A percentile compares a stretch with the other conserved stretches of the same genome.
Evolutionary conservation across 352 stramenopile species (phyloP).

Genomic region (Plasmopara halstedii): DNA sequence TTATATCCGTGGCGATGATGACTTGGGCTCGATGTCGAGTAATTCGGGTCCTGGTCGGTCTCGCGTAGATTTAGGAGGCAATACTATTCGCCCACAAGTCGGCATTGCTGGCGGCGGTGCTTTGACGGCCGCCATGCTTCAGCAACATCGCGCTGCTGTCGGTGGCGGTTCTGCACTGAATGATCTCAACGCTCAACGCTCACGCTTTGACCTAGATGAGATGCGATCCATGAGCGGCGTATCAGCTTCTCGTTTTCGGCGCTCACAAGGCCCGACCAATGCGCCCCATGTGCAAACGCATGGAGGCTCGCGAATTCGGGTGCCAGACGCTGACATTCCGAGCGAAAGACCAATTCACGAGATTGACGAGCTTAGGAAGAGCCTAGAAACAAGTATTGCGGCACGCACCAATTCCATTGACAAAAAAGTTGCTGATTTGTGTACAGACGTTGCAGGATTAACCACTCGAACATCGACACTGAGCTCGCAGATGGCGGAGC

Average conservation of each 20-base stretch:
- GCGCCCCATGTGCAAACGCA: slow-evolving; percentile 17
- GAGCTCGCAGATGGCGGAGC: slow-evolving; percentile 35
- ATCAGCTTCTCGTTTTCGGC: slow-evolving; percentile 16
- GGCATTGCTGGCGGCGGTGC: slow-evolving; percentile 27
- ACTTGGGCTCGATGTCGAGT: slow-evolving; percentile 25
- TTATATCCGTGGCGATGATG: slow-evolving; percentile 16
- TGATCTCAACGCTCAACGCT: slow-evolving; percentile 10
- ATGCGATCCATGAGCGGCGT: slow-evolving; percentile 27
- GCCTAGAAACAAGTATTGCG: slow-evolving; percentile 55
- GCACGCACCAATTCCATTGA: slow-evolving; percentile 47
- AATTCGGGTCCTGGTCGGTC: slow-evolving; percentile 14
- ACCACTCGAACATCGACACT: slow-evolving; percentile 34
- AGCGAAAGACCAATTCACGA: slow-evolving; percentile 37
- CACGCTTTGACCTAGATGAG: slow-evolving; percentile 22
- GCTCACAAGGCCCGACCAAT: slow-evolving; percentile 12
- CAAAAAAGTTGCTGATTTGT: slow-evolving; percentile 55
- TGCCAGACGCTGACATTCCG: slow-evolving; percentile 35
- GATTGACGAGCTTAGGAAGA: slow-evolving; percentile 55
- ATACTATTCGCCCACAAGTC: slow-evolving; percentile 17
- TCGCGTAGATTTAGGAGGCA: slow-evolving; percentile 14
- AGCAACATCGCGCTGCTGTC: slow-evolving; percentile 20
- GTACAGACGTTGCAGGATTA: slow-evolving; percentile 48
- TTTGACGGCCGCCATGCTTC: slow-evolving; percentile 31
- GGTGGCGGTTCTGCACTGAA: slow-evolving; percentile 1
- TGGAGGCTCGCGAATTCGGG: slow-evolving; percentile 32